Base-by-base conservation (phyloP, 306 rosid genomes). In the Cotoneaster glaucophyllus region DNA sequence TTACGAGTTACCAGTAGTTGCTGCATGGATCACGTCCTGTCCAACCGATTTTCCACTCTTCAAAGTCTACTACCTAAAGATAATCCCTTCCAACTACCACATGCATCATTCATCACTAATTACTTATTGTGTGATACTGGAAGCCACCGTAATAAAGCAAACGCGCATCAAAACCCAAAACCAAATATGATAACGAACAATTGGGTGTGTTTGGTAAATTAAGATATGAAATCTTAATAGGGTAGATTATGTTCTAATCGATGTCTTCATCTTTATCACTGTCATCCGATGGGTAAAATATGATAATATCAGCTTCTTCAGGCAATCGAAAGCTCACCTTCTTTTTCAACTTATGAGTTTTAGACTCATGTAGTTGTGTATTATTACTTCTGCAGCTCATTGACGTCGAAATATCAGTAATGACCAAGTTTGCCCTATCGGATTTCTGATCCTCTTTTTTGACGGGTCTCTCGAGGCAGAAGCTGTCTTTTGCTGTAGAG, bases 301-400 rank as follows among this genome's bases (percentile, higher is more conserved):
- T 44, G 69, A 81, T 8, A 34, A 86, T 34, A 63, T 86, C 87
- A 26, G 77, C 81, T 66, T 81, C 85, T 61, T 83, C 80, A 1
- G 87, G 85, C 48, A 84, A 76, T 43, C 77, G 53, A 13, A 19
- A 48, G 43, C 80, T 78, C n/a, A 83, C 87, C 79, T 28, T 81
- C 67, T 78, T 86, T 18, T 45, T 78, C 69, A 9, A 64, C 76
- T 78, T 59, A 14, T 4, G 1, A 17, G 73, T 83, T 77, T 64
- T 34, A 6, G 39, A 34, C 39, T 34, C 39, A 34, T 34, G 6
- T 34, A 34, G 8, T 34, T 48, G 53, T 48, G 53, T 4, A 13
- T 45, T 45, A 48, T 14, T 48, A 48, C 53, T 48, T 71, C 54
- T 41, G 11, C 74, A 48, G 32, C 22, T 43, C 2, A 59, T 45